Conservation (phyloP, 768 basidiomycete species). For the Daedaleopsis nitida region DNA sequence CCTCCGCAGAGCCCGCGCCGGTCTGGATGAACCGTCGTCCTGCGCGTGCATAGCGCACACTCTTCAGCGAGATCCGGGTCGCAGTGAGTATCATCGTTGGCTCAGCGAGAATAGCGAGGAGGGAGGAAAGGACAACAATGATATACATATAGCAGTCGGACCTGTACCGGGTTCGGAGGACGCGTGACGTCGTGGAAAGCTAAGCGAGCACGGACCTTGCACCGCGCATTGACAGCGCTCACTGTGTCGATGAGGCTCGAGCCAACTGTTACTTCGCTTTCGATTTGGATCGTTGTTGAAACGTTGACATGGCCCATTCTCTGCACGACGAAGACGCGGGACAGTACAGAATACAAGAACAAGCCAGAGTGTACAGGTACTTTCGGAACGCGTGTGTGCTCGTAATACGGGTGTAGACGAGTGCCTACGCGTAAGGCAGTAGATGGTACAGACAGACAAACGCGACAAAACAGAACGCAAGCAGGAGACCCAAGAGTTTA, state of each 20-base stretch:
- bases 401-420: not conserved
- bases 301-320: constrained; percentile 2
- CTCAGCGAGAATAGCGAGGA: too few species aligned
- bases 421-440: not conserved
- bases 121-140: too few species aligned
- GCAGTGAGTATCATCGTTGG: constrained; percentile 7
- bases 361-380: constrained; percentile 10
- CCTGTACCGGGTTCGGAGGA: not conserved
- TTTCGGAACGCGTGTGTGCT: not conserved
- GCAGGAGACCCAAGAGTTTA: not conserved
- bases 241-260: too few species aligned
- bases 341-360: constrained; percentile 8
- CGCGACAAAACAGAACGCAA: not conserved
- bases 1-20: constrained; percentile 34
- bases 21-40: constrained; percentile 14
- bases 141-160: not conserved
- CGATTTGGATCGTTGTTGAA: not conserved
- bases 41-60: not conserved
- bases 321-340: constrained; percentile 4
- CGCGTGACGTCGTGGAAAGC: not conserved
- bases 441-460: not conserved
- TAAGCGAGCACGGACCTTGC: not conserved
- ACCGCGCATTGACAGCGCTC: too few species aligned
- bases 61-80: not conserved
- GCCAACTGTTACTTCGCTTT: not conserved